Percentiles rank a stretch among this genome's conserved stretches.
phyloP scores from a whole-genome alignment of 768 basidiomycete genomes.

The Amanita pseudoporphyria region DNA sequence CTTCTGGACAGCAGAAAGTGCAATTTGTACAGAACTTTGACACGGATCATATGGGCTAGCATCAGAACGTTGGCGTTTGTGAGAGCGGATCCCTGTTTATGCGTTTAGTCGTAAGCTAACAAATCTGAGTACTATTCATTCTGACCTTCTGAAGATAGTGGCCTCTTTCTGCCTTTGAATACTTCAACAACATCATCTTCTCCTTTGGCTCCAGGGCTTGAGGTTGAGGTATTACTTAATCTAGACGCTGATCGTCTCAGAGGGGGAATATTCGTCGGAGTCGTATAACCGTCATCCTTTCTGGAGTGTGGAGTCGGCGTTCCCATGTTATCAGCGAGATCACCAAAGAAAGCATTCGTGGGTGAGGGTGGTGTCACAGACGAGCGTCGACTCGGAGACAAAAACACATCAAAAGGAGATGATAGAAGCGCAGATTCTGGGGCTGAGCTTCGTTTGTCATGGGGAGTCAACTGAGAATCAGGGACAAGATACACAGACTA shows the following conservation, averaged over 20 bases:
- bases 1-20: background rate
- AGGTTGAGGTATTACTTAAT: background rate
- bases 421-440: background rate
- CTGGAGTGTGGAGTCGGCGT: background rate
- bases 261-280: background rate
- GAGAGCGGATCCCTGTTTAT: background rate
- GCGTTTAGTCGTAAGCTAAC: background rate
- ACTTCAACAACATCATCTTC: background rate
- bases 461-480: background rate
- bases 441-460: background rate
- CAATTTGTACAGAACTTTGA: background rate
- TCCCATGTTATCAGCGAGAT: background rate
- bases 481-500: conserved; percentile 1
- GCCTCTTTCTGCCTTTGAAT: conserved; percentile 1
- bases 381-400: background rate
- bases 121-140: background rate
- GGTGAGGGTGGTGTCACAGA: background rate
- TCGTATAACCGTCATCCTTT: background rate
- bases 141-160: background rate
- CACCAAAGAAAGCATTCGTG: background rate
- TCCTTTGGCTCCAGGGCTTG: background rate
- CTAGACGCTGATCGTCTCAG: background rate
- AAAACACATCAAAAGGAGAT: background rate
- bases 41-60: background rate
- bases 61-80: background rate